A percentile compares a stretch with the other conserved stretches of the same genome.
Evolutionary conservation across 345 rosid genomes (phyloP).

Genomic region (Zanthoxylum bungeanum): DNA sequence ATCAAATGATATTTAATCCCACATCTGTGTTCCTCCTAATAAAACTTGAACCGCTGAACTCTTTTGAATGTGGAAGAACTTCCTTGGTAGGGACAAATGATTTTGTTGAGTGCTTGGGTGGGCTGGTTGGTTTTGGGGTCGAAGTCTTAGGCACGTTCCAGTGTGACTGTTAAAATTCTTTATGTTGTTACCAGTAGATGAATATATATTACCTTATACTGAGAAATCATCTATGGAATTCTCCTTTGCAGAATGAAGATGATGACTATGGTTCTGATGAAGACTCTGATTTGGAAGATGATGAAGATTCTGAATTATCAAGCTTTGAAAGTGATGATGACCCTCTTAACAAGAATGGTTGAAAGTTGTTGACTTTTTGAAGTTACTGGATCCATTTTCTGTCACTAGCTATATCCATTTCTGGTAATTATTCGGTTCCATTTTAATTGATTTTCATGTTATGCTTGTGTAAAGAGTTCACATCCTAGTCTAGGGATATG

Average conservation of each 20-base stretch:
- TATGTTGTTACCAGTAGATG: slow-evolving; percentile 13
- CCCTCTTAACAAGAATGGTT: slow-evolving; percentile 15
- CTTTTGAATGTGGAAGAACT: not conserved
- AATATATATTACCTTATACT: slow-evolving; percentile 15
- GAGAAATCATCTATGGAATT: slow-evolving; percentile 23
- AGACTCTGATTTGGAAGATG: slow-evolving; percentile 32
- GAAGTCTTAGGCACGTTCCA: not conserved
- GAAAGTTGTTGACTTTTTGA: not conserved
- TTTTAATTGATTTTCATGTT: not conserved
- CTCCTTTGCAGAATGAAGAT: slow-evolving; percentile 50
- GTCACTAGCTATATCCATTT: not conserved
- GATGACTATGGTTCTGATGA: slow-evolving; percentile 23
- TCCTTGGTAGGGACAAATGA: not conserved
- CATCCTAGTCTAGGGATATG: not conserved
- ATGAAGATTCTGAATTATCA: slow-evolving; percentile 35
- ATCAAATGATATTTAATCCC: not conserved
- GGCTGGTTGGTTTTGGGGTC: not conserved
- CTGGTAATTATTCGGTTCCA: slow-evolving; percentile 20
- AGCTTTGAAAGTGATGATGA: slow-evolving; percentile 30
- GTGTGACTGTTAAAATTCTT: not conserved
- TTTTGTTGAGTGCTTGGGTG: slow-evolving; percentile 1
- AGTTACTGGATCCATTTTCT: not conserved
- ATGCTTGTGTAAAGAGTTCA: not conserved
- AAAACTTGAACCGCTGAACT: not conserved
- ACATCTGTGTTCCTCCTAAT: not conserved